Evolutionary conservation across 2,329 filamentous ascomycete species (phyloP).

Genomic region (Diaporthe humulicola): DNA sequence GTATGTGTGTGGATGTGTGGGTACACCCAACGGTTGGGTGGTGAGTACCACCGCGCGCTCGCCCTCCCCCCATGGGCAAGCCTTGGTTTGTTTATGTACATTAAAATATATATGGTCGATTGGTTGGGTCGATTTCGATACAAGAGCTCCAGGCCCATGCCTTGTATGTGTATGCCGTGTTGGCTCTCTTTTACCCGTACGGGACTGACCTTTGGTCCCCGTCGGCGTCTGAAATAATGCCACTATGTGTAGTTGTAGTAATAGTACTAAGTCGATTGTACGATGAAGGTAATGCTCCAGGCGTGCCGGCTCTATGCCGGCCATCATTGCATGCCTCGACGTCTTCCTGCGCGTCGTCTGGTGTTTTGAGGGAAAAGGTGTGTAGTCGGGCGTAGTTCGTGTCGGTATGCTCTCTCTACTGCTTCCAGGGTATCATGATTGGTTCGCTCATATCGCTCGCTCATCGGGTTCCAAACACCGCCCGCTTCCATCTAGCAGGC

Average conservation of each 20-base stretch:
- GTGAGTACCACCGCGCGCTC: not conserved
- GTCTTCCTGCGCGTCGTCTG: not conserved
- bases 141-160: slow-evolving; percentile 29
- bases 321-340: not conserved
- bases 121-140: slow-evolving; percentile 12
- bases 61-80: not conserved
- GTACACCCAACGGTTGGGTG: not conserved
- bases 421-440: slow-evolving; percentile 29
- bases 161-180: slow-evolving; percentile 10
- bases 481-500: not conserved
- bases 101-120: slow-evolving; percentile 18
- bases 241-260: not conserved
- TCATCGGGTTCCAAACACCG: not conserved
- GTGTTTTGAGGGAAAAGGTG: not conserved
- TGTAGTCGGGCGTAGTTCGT: not conserved
- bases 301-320: slow-evolving; percentile 6
- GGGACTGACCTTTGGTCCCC: not conserved
- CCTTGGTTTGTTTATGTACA: slow-evolving; percentile 12
- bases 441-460: slow-evolving; percentile 10
- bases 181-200: not conserved
- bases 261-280: not conserved
- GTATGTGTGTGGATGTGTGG: not conserved
- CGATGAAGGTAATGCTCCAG: not conserved
- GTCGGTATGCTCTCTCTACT: not conserved
- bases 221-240: not conserved